A percentile compares a stretch with the other conserved stretches of the same genome.
phyloP scores from a whole-genome alignment of 495 filamentous ascomycete genomes.

The Xanthoparmelia taractica region DNA sequence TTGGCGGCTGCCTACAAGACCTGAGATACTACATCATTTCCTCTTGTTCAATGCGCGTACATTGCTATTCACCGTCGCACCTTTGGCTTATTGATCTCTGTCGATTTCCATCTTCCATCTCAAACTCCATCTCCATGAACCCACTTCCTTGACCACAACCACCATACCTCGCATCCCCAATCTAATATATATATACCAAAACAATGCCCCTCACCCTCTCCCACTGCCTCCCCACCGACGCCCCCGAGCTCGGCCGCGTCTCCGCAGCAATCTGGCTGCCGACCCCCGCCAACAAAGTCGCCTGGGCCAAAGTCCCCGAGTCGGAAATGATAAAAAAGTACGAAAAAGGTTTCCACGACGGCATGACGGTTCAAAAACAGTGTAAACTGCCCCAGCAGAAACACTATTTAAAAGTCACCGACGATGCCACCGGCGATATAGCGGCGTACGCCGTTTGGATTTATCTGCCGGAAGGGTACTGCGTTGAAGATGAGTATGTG shows the following conservation, averaged over 20 bases:
- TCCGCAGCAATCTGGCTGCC: not conserved
- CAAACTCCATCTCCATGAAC: not conserved
- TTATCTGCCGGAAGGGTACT: conserved; percentile 18
- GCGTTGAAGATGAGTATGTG: conserved; percentile 8
- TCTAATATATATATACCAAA: not conserved
- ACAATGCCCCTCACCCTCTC: not conserved
- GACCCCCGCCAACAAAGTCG: not conserved
- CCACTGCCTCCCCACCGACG: not conserved
- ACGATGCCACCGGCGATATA: conserved; percentile 3
- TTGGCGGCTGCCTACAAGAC: no score
- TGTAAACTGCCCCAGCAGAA: not conserved
- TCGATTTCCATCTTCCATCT: no score
- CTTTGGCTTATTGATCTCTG: no score
- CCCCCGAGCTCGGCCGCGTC: not conserved
- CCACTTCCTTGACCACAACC: not conserved
- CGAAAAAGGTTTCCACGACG: conserved; percentile 3
- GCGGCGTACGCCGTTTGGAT: conserved; percentile 14
- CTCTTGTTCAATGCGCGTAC: no score
- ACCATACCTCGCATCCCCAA: not conserved
- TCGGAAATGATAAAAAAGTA: not conserved
- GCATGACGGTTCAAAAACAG: not conserved
- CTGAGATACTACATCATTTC: no score
- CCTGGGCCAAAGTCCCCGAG: not conserved
- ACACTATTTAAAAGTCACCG: conserved; percentile 12
- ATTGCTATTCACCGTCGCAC: no score